Evolutionary conservation across 1,139 yeast genomes (phyloP).

Genomic region (Hemisphaericaspora xylofermentans): DNA sequence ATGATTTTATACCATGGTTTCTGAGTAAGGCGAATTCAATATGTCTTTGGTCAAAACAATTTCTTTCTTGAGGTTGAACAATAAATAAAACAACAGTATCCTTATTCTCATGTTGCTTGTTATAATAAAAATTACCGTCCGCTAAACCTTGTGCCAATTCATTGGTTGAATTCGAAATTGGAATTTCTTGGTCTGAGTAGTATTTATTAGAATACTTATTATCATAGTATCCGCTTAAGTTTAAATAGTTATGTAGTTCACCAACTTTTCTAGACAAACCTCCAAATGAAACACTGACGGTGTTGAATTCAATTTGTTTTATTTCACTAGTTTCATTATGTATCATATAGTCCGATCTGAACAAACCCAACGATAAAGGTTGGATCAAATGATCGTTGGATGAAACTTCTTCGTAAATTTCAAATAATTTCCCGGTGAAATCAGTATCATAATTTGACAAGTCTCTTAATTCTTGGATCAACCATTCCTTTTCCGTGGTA

Average conservation of each 20-base stretch:
- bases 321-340: constrained; percentile 50
- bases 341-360: constrained; percentile 88
- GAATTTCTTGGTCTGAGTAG: constrained; percentile 52
- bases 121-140: constrained; percentile 60
- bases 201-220: constrained; percentile 33
- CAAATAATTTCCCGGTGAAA: constrained; percentile 79
- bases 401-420: constrained; percentile 45
- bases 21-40: constrained; percentile 69
- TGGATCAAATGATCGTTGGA: constrained; percentile 55
- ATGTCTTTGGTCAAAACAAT: constrained; percentile 86
- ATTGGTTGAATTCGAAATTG: constrained; percentile 62
- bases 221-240: constrained; percentile 54
- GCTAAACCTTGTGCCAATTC: constrained; percentile 72
- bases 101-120: constrained; percentile 19
- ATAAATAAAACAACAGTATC: constrained; percentile 68
- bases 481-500: constrained; percentile 54
- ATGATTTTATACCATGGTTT: constrained; percentile 55
- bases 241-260: constrained; percentile 66
- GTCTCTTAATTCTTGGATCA: constrained; percentile 52
- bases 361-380: constrained; percentile 74
- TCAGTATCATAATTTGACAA: constrained; percentile 63
- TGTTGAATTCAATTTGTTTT: constrained; percentile 94
- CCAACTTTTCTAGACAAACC: constrained; percentile 84
- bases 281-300: constrained; percentile 94
- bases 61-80: constrained; percentile 83